Evolutionary conservation across 23 red algal species (phyloP).

Genomic region (Porphyridium purpureum): DNA sequence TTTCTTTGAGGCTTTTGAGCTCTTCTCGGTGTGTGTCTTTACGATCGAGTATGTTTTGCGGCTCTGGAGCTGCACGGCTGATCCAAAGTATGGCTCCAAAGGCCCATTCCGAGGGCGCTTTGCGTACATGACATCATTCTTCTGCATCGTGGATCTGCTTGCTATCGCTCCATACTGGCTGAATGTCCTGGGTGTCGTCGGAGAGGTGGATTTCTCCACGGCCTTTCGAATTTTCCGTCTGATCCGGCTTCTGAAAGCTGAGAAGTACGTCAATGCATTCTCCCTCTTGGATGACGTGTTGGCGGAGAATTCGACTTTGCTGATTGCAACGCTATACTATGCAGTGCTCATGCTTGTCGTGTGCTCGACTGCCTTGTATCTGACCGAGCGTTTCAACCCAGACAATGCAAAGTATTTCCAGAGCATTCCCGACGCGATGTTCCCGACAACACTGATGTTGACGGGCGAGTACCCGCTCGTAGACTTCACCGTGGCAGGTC

Average conservation of each 20-base stretch:
- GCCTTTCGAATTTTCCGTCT: slow-evolving; percentile 55
- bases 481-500: slow-evolving; percentile 33
- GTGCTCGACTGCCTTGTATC: slow-evolving; percentile 27
- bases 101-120: slow-evolving; percentile 36
- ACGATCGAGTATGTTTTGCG: slow-evolving; percentile 54
- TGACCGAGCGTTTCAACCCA: slow-evolving; percentile 46
- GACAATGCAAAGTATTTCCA: slow-evolving; percentile 35
- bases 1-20: slow-evolving; percentile 39
- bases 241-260: slow-evolving; percentile 63
- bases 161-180: slow-evolving; percentile 44
- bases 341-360: slow-evolving; percentile 33
- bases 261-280: slow-evolving; percentile 59
- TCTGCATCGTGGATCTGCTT: slow-evolving; percentile 43
- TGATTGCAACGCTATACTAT: slow-evolving; percentile 39
- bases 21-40: slow-evolving; percentile 48
- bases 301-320: slow-evolving; percentile 40
- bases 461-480: slow-evolving; percentile 57
- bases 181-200: slow-evolving; percentile 14
- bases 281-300: slow-evolving; percentile 42
- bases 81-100: slow-evolving; percentile 15
- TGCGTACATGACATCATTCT: slow-evolving; percentile 31
- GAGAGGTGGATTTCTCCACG: slow-evolving; percentile 47
- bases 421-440: slow-evolving; percentile 45
- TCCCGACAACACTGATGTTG: slow-evolving; percentile 44
- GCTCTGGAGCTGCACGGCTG: slow-evolving; percentile 45